Evolutionary conservation across 148 eudicot genomes (phyloP).

Genomic region (Camellia granthamiana): DNA sequence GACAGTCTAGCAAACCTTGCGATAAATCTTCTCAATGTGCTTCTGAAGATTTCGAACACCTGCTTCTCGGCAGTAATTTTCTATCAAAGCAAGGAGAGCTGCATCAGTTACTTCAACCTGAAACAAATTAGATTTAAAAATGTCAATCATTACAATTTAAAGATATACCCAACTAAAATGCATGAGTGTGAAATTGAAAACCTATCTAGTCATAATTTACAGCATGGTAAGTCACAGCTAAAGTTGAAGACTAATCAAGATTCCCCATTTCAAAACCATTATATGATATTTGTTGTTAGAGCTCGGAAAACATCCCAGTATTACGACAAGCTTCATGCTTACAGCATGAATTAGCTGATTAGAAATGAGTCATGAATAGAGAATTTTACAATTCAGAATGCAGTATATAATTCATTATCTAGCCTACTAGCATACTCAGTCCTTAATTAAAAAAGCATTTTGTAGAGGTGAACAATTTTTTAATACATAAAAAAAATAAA

Average conservation of each 20-base stretch:
- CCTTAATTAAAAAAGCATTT: neutral
- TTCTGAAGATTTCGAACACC: slow-evolving; percentile 98
- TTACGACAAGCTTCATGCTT: slow-evolving; percentile 1
- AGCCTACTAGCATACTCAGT: neutral
- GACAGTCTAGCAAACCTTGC: slow-evolving; percentile 57
- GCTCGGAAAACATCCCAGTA: neutral
- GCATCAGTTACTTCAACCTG: slow-evolving; percentile 93
- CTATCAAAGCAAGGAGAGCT: slow-evolving; percentile 88
- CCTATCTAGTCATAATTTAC: neutral
- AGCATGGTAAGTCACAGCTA: neutral
- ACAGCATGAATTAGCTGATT: neutral
- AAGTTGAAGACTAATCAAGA: neutral
- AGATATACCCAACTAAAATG: neutral
- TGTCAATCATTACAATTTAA: neutral
- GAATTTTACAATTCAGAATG: neutral
- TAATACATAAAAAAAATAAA: no score
- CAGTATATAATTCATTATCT: neutral
- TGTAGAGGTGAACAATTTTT: neutral
- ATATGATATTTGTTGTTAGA: neutral
- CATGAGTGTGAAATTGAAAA: neutral
- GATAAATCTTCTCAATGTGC: slow-evolving; percentile 95
- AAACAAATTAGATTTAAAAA: slow-evolving; percentile 11
- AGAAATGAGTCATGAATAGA: neutral
- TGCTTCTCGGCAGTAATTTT: slow-evolving; percentile 95
- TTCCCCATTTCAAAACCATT: neutral